Percentiles rank a stretch among this genome's conserved stretches.
Evolutionary conservation across 2,329 filamentous ascomycete species (phyloP).

Genomic region (Madurella fahalii): DNA sequence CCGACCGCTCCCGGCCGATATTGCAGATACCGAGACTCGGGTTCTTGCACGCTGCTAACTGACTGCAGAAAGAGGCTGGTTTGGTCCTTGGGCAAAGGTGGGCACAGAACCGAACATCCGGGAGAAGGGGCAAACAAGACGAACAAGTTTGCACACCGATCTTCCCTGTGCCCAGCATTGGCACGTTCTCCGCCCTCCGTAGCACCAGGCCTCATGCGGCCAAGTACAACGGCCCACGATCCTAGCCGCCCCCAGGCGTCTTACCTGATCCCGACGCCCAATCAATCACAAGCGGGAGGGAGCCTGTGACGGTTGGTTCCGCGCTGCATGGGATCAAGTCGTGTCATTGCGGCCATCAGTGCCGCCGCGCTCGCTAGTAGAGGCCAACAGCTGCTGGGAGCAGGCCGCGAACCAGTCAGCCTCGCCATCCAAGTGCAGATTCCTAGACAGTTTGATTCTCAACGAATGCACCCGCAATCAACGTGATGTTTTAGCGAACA

Average conservation of each 20-base stretch:
- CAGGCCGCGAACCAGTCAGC: not conserved
- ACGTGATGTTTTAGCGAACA: too few species aligned
- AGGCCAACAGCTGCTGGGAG: not conserved
- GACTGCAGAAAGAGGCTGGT: not conserved
- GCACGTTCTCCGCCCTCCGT: not conserved
- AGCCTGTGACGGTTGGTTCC: not conserved
- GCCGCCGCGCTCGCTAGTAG: not conserved
- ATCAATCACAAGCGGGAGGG: not conserved
- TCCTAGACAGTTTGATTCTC: not conserved
- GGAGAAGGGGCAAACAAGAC: too few species aligned
- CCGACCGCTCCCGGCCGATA: not conserved
- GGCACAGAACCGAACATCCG: too few species aligned
- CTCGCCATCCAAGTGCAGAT: not conserved
- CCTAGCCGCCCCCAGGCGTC: not conserved
- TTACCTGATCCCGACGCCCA: not conserved
- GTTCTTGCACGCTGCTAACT: not conserved
- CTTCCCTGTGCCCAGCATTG: too few species aligned
- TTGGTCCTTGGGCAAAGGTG: too few species aligned
- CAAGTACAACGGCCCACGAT: not conserved
- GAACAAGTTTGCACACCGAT: too few species aligned
- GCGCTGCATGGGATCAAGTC: not conserved
- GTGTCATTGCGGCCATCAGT: too few species aligned
- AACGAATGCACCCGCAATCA: not conserved
- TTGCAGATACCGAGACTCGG: not conserved
- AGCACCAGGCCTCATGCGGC: not conserved